Evolutionary conservation across 495 filamentous ascomycete species (phyloP), one percentile per base, ranked within the genome.

Genomic region (Hypoxylon perforatum): DNA sequence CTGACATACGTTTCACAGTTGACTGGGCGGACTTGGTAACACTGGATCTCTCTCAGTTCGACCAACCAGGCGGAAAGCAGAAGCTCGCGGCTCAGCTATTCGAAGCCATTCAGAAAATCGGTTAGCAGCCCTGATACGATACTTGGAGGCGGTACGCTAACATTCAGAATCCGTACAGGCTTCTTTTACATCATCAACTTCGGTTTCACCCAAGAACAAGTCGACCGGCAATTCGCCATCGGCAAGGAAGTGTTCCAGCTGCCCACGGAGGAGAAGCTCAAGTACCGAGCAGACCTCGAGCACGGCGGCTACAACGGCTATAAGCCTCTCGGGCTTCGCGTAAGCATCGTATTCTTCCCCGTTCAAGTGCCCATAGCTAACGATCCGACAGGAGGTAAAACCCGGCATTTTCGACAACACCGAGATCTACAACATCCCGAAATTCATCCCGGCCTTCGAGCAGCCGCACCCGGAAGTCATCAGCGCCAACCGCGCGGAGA

Each of bases 171-270:
- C n/a, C n/a, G n/a, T n/a, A n/a, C n/a, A n/a, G n/a, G n/a, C 7
- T 88, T 87, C 72, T 87, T 87, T 74, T 87, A 87, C 64, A 82
- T 88, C 11, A 84, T 81, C 58, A 83, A 85, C 73, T 87, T 84
- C 64, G 86, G 84, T 46, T 78, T 88, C 14, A 75, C 73, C 45
- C 84, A 88, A 61, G 85, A 88, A 33, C 76, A 87, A 70, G 78
- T 90, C 2, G 83, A 88, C 56, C 76, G 77, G 30, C 87, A 90
- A 62, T 90, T 88, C 60, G 82, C 85, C 39, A 76, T 89, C 0
- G 86, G 81, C 9, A 83, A 83, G 42, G 76, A 82, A 39, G 81
- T 88, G 50, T 87, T 86, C 69, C 73, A 81, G 4, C 76, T 90
- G 1, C 79, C 85, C 0, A 75, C 77, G 11, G 82, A 86, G 46